Evolutionary conservation across 2,329 filamentous ascomycete genomes (phyloP), one percentile per base, ranked within the genome.

Genomic region (Trichophyton schoenleinii): DNA sequence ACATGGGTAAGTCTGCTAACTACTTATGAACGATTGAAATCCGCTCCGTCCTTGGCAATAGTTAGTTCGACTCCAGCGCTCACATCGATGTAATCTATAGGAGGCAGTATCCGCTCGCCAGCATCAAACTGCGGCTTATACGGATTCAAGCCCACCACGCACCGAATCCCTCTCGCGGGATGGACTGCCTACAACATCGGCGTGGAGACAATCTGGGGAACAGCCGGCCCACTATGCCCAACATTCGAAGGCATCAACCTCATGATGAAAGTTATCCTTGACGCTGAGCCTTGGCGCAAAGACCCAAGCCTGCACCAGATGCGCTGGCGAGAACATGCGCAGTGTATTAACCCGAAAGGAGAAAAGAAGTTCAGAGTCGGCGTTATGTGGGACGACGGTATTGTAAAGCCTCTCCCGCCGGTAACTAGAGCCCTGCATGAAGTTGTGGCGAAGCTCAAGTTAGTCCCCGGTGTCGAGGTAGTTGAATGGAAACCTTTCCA

Each of bases 371-470:
- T 87, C 4, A 84, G 81, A 66, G 75, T 88, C n/a, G 86, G 79
- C 0, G 77, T 85, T 1, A 71, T 85, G 53, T 79, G 80, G 75
- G 77, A 82, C 70, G 83, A 87, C 62, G 81, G 79, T 0, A 76
- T 85, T 11, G 81, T 86, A 0, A 79, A 76, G 65, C 82, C 82
- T 1, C 83, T 85, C 62, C 83, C 83, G 0, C 83, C 83, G 0
- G 77, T 86, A 42, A 72, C 73, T 0, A 73, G 84, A 46, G 85
- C 83, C 0, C 67, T 88, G 44, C 74, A 63, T 62, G 73, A 63
- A 75, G 79, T 38, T 76, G 80, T 18, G 77, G 83, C 66, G 78
- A 86, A 53, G 69, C 86, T 70, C 34, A 61, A 60, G 13, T 44
- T 44, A n/a, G 62, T 64, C 46, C 41, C 63, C 11, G 66, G 64